Evolutionary conservation across 345 rosid species (phyloP).

Genomic region (Odontarrhena argentea): DNA sequence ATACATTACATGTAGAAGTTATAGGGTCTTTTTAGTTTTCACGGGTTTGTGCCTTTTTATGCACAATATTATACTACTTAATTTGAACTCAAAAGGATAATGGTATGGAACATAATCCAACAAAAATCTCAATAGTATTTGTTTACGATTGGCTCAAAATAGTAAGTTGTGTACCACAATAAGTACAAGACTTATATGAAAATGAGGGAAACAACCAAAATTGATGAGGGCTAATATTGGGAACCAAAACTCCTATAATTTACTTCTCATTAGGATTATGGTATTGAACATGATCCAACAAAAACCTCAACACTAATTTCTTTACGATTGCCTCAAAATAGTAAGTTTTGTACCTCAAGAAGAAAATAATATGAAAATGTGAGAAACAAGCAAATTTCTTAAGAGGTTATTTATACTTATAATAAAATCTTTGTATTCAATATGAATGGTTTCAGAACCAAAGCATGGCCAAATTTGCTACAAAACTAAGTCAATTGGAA

Average conservation of each 20-base stretch:
- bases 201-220: not conserved
- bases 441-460: not conserved
- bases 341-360: not conserved
- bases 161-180: not conserved
- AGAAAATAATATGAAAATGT: not conserved
- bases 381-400: not conserved
- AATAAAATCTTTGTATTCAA: not conserved
- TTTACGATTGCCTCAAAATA: not conserved
- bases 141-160: not conserved
- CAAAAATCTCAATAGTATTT: not conserved
- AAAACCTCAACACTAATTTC: not conserved
- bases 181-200: not conserved
- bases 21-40: not conserved
- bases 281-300: not conserved
- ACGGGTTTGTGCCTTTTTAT: slow-evolving; percentile 15
- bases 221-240: not conserved
- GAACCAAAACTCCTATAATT: not conserved
- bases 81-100: not conserved
- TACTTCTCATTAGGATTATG: not conserved
- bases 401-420: not conserved
- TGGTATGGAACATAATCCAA: not conserved
- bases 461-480: not conserved
- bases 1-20: not conserved
- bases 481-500: not conserved
- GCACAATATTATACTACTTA: slow-evolving; percentile 4